Conservation (phyloP, 192 early-diverging fungal genomes). For the Rhizoclosmatium sp. region DNA sequence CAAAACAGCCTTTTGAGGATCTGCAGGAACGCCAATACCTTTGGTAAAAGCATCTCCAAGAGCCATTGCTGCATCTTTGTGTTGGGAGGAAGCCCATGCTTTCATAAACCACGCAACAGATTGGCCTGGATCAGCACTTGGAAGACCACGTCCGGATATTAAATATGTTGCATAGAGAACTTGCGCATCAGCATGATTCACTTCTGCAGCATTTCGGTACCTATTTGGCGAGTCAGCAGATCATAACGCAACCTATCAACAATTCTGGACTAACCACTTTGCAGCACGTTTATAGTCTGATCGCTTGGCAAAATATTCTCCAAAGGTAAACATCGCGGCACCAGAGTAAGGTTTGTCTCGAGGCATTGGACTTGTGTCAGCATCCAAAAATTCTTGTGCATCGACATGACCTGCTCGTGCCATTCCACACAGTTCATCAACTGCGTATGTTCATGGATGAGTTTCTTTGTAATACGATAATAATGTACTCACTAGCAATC, state of each 20-base stretch:
- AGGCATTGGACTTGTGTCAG: constrained; percentile 25
- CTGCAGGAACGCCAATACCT: constrained; percentile 31
- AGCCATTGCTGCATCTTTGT: constrained; percentile 37
- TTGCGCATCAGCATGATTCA: constrained; percentile 7
- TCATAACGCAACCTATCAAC: neutral
- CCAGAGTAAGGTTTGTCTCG: constrained; percentile 27
- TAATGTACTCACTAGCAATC: neutral
- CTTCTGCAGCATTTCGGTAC: constrained; percentile 28
- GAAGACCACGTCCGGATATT: constrained; percentile 5
- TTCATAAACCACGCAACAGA: constrained; percentile 35
- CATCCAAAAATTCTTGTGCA: constrained; percentile 32
- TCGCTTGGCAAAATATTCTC: constrained; percentile 27
- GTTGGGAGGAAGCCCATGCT: constrained; percentile 13
- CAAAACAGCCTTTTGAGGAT: constrained; percentile 31
- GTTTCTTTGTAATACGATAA: neutral
- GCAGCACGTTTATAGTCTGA: constrained; percentile 8
- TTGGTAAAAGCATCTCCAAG: constrained; percentile 31
- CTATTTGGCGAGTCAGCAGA: neutral
- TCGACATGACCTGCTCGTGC: constrained; percentile 14
- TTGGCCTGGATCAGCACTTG: constrained; percentile 22
- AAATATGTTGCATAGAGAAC: constrained; percentile 19
- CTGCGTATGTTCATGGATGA: neutral
- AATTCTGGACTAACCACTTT: constrained; percentile 22
- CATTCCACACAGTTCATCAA: constrained; percentile 23
- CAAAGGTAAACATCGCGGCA: constrained; percentile 19